Percentiles rank a stretch among this genome's conserved stretches.
phyloP scores from a whole-genome alignment of 2,329 filamentous ascomycete species.

The Fusarium palustre region DNA sequence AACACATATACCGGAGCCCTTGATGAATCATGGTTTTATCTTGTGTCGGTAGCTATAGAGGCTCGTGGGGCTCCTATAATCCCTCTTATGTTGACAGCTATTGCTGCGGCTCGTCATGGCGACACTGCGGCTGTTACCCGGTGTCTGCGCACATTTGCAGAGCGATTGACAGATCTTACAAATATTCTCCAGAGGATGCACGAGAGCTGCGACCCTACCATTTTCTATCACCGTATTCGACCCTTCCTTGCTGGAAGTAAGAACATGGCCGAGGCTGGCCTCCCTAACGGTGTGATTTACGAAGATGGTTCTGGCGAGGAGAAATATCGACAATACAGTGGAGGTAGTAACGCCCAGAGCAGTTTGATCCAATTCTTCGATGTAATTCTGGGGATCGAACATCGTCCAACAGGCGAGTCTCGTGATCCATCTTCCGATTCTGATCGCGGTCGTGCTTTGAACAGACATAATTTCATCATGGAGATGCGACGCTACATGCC shows the following conservation, averaged over 20 bases:
- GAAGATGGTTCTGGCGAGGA: conserved; percentile 78
- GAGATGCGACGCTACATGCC: conserved; percentile 99
- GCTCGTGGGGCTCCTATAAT: conserved; percentile 89
- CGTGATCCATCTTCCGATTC: conserved; percentile 58
- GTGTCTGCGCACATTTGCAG: conserved; percentile 84
- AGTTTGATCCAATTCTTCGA: conserved; percentile 98
- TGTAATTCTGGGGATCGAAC: conserved; percentile 87
- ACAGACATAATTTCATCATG: conserved; percentile 85
- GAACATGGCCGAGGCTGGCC: conserved; percentile 95
- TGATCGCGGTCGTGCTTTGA: conserved; percentile 56
- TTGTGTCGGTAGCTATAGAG: conserved; percentile 95
- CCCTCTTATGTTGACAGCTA: conserved; percentile 87
- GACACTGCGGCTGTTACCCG: conserved; percentile 79
- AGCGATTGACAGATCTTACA: conserved; percentile 87
- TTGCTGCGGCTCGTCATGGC: conserved; percentile 78
- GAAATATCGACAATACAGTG: conserved; percentile 85
- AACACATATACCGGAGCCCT: conserved; percentile 93
- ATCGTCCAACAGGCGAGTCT: conserved; percentile 87
- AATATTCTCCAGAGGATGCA: conserved; percentile 88
- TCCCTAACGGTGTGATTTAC: conserved; percentile 88
- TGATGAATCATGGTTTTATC: conserved; percentile 99
- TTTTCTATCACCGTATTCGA: conserved; percentile 97
- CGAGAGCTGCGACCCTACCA: conserved; percentile 91
- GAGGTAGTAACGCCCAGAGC: conserved; percentile 96
- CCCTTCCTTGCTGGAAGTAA: conserved; percentile 96